Percentiles rank a stretch among this genome's conserved stretches.
phyloP scores from a whole-genome alignment of 495 filamentous ascomycete species.

The Cladorrhinum samala region DNA sequence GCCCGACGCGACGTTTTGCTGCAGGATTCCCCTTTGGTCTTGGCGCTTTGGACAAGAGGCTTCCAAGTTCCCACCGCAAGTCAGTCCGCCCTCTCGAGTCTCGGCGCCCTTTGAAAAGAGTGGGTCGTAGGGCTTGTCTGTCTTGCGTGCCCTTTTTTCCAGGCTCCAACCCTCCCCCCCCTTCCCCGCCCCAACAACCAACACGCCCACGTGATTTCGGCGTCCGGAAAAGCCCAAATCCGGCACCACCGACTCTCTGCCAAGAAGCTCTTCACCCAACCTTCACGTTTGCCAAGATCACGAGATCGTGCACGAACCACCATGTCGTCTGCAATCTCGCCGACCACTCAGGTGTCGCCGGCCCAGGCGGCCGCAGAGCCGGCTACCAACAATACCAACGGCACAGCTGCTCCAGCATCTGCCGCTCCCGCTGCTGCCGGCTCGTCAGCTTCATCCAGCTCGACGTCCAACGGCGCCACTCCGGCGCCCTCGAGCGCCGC shows the following conservation, averaged over 20 bases:
- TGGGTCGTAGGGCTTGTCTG: slow-evolving; percentile 16
- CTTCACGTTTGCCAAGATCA: not conserved
- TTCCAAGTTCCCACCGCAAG: slow-evolving; percentile 3
- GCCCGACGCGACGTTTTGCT: not conserved
- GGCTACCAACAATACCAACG: slow-evolving; percentile 4
- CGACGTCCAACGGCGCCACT: slow-evolving; percentile 38
- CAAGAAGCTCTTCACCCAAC: not conserved
- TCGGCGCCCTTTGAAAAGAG: slow-evolving; percentile 18
- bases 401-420: slow-evolving; percentile 4
- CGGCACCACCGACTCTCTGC: too few relatives aligned
- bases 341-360: slow-evolving; percentile 5
- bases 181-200: not conserved
- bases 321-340: slow-evolving; percentile 13
- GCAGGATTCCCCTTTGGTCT: slow-evolving; percentile 9
- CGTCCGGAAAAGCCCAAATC: not conserved
- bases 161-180: not conserved
- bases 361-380: slow-evolving; percentile 5
- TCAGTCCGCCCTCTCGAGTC: slow-evolving; percentile 7
- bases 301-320: slow-evolving; percentile 1
- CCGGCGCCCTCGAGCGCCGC: slow-evolving; percentile 39
- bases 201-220: slow-evolving; percentile 5
- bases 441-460: slow-evolving; percentile 19
- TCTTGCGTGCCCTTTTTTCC: not conserved
- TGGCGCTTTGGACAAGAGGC: slow-evolving; percentile 2
- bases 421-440: slow-evolving; percentile 11